A percentile compares a stretch with the other conserved stretches of the same genome.
phyloP scores from a whole-genome alignment of 768 basidiomycete species.

The Leccinum fibrillosum region DNA sequence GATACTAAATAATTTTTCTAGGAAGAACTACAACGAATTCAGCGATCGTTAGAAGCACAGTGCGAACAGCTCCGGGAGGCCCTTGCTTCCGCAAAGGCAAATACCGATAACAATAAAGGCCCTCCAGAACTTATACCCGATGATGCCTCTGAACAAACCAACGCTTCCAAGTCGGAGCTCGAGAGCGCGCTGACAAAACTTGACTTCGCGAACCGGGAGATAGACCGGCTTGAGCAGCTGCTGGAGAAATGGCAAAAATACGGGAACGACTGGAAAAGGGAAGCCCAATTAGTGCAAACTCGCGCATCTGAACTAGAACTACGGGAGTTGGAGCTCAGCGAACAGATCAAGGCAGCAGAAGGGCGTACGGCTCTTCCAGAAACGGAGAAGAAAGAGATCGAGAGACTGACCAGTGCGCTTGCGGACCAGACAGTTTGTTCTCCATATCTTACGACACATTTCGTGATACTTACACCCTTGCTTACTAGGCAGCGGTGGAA shows the following conservation, averaged over 20 bases:
- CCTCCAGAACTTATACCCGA: slow-evolving; percentile 7
- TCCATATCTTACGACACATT: neutral
- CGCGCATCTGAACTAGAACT: slow-evolving; percentile 12
- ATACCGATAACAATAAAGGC: neutral
- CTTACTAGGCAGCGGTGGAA: slow-evolving; percentile 13
- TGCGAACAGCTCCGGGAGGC: slow-evolving; percentile 18
- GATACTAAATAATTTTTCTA: slow-evolving; percentile 9
- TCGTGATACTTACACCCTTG: neutral
- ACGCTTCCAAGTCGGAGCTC: slow-evolving; percentile 1
- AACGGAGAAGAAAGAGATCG: slow-evolving; percentile 11
- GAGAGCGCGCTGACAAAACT: slow-evolving; percentile 12
- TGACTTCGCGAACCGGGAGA: slow-evolving; percentile 14
- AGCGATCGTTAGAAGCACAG: slow-evolving; percentile 14
- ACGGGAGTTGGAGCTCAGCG: slow-evolving; percentile 9
- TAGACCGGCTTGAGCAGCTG: slow-evolving; percentile 18
- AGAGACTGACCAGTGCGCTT: slow-evolving; percentile 14
- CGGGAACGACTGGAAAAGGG: slow-evolving; percentile 23
- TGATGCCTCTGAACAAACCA: neutral
- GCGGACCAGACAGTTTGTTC: slow-evolving; percentile 23
- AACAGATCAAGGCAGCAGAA: slow-evolving; percentile 12
- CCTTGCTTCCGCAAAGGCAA: slow-evolving; percentile 11
- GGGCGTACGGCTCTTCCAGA: slow-evolving; percentile 6
- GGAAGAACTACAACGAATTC: slow-evolving; percentile 19
- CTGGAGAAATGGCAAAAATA: slow-evolving; percentile 25
- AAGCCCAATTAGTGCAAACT: slow-evolving; percentile 12